Evolutionary conservation across 225 moss, liverwort and hornwort species (phyloP).

Genomic region (Marchantia polymorpha): DNA sequence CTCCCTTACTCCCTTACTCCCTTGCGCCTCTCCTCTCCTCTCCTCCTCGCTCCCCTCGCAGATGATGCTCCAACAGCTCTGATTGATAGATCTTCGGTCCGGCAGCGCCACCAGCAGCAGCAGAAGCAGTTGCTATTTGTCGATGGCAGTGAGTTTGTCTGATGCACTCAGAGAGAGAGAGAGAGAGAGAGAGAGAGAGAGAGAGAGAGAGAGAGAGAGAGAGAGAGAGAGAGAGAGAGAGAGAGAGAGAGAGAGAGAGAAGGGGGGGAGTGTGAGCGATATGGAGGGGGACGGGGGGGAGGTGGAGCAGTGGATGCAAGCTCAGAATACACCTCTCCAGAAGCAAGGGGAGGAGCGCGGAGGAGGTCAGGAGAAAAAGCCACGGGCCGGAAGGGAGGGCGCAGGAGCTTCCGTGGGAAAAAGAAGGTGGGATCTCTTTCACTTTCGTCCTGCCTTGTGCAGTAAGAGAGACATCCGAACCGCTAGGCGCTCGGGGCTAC

Average conservation of each 20-base stretch:
- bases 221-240: background rate
- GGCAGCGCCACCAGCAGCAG: background rate
- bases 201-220: background rate
- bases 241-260: background rate
- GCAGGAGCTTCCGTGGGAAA: background rate
- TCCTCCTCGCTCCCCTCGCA: background rate
- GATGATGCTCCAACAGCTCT: too few species aligned
- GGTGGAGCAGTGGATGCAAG: slow-evolving; percentile 11
- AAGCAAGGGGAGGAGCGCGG: background rate
- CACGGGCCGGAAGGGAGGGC: slow-evolving; percentile 2
- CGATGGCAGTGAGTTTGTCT: too few species aligned
- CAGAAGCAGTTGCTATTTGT: background rate
- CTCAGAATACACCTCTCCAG: background rate
- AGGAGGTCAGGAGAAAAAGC: background rate
- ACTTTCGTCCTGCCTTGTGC: background rate
- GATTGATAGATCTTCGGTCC: background rate
- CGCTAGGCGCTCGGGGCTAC: slow-evolving; percentile 2
- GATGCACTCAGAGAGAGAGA: background rate
- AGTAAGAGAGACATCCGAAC: background rate
- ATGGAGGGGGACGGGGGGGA: background rate
- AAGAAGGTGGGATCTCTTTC: background rate
- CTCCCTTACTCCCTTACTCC: too few species aligned
- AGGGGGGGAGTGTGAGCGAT: background rate
- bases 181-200: too few species aligned
- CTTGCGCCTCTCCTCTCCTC: background rate